phyloP scores from a whole-genome alignment of 2,329 filamentous ascomycete species.

The Graphilbum fragrans region DNA sequence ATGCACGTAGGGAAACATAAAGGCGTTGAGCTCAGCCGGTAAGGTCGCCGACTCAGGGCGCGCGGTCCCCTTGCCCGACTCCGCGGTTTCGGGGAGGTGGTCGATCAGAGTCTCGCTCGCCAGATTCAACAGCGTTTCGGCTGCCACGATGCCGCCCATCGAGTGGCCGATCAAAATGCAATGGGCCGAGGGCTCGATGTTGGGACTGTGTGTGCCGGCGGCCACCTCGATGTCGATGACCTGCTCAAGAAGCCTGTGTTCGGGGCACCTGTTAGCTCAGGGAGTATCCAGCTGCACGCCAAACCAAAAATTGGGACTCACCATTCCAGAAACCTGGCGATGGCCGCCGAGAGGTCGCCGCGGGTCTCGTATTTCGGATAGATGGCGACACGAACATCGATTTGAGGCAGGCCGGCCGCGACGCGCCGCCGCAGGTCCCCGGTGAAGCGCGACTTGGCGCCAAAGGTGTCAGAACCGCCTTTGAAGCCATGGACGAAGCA shows the following conservation, averaged over 20 bases:
- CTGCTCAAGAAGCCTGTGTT: conserved; percentile 70
- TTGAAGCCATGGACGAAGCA: conserved; percentile 89
- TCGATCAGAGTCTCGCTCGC: conserved; percentile 39
- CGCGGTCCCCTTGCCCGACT: background rate
- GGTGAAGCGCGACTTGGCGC: conserved; percentile 53
- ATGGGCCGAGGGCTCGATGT: conserved; percentile 72
- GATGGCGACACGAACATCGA: conserved; percentile 55
- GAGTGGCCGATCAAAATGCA: conserved; percentile 77
- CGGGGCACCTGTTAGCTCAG: background rate
- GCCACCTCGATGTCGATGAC: conserved; percentile 91
- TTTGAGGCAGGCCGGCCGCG: conserved; percentile 52
- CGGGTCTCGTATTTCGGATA: conserved; percentile 77
- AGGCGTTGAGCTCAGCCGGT: conserved; percentile 34
- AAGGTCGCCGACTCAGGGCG: conserved; percentile 5
- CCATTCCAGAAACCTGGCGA: conserved; percentile 66
- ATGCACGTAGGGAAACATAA: conserved; percentile 91
- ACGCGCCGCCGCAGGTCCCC: conserved; percentile 55
- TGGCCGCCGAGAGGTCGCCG: conserved; percentile 60
- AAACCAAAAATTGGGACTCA: conserved; percentile 20
- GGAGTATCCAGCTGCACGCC: background rate
- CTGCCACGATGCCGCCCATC: conserved; percentile 89
- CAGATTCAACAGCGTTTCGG: conserved; percentile 71
- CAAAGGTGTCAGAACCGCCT: conserved; percentile 71
- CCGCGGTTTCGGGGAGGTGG: conserved; percentile 11
- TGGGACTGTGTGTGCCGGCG: conserved; percentile 68